Base-by-base conservation (phyloP, 2,329 filamentous ascomycete species). In the Epichloe brachyelytri region DNA sequence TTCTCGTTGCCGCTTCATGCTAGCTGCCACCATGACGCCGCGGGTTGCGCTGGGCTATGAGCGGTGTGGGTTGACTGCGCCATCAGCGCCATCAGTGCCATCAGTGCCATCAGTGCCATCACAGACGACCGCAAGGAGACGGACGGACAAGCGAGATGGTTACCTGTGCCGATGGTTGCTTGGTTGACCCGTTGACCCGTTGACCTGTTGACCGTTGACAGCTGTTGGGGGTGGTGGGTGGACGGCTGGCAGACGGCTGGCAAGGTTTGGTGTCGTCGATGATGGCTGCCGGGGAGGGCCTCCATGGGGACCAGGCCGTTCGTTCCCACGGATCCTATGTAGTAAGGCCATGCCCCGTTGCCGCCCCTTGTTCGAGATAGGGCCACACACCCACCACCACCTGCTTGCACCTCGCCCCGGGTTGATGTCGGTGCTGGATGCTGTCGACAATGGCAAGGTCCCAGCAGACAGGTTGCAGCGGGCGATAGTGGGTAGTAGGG, bases 1-100 rank as follows among this genome's bases (percentile, higher is more conserved):
- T 37, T 40, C 46, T 44, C 43, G 30, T 22, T 22, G 45, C 26
- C 40, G 19, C 50, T 26, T 53, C 48, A 26, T 41, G 33, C 48
- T 47, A 44, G 39, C 48, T 43, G 47, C 38, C 48, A 33, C 43
- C 37, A 40, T 36, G 39, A 49, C 51, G 46, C 46, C 34, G 47
- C 36, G 30, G 26, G 43, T 37, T 41, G 47, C 5, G 37, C 41
- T 43, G 43, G n/a, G 36, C 39, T 36, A 60, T 57, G 62, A 57
- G 63, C 63, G 64, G 63, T 65, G 63, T 64, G 61, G 57, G 55
- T 58, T 58, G 56, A 54, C 15, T 43, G 45, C 48, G 46, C 48
- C 48, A 46, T 30, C 30, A 30, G 26, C 26, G 26, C 26, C 26
- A 30, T 30, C 26, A 30, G 26, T 3, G 8, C 30, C 30, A 30